Conservation (phyloP, 768 basidiomycete genomes). For the Strobilomyces confusus region DNA sequence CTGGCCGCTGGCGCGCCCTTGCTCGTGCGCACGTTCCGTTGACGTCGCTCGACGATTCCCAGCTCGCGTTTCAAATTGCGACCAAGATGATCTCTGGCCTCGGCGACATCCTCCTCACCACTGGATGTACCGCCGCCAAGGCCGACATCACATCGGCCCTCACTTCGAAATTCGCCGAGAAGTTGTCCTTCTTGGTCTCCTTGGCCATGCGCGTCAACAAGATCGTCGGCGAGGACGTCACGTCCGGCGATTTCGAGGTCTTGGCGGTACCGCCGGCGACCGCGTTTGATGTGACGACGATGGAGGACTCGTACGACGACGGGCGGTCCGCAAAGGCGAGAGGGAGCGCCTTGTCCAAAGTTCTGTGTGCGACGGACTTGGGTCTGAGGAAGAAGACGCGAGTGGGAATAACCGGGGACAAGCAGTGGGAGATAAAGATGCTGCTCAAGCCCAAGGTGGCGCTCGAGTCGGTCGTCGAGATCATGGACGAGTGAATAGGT, state of each 20-base stretch:
- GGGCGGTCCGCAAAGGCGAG: constrained; percentile 11
- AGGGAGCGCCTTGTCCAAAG: constrained; percentile 10
- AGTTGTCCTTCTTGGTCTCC: constrained; percentile 40
- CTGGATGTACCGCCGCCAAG: constrained; percentile 24
- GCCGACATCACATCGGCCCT: constrained; percentile 37
- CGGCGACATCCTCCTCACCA: constrained; percentile 26
- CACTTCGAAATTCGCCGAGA: constrained; percentile 40
- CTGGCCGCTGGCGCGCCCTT: constrained; percentile 43
- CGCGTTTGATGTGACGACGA: constrained; percentile 21
- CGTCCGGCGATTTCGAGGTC: constrained; percentile 32
- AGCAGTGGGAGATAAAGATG: constrained; percentile 30
- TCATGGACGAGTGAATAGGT: constrained; percentile 28
- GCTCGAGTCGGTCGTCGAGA: constrained; percentile 34
- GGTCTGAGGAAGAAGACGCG: constrained; percentile 32
- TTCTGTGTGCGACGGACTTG: constrained; percentile 37
- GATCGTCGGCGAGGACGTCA: constrained; percentile 29
- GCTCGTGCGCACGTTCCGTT: constrained; percentile 33
- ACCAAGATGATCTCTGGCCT: constrained; percentile 25
- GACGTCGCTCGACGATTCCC: constrained; percentile 18
- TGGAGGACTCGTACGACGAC: constrained; percentile 34
- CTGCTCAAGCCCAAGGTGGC: constrained; percentile 39
- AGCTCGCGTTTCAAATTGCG: constrained; percentile 22
- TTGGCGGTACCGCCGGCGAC: constrained; percentile 23
- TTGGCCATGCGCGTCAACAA: constrained; percentile 47
- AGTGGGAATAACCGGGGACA: constrained; percentile 22